Evolutionary conservation across 306 rosid species (phyloP), one percentile per base, ranked within the genome.

Genomic region (Vachellia collinsii): DNA sequence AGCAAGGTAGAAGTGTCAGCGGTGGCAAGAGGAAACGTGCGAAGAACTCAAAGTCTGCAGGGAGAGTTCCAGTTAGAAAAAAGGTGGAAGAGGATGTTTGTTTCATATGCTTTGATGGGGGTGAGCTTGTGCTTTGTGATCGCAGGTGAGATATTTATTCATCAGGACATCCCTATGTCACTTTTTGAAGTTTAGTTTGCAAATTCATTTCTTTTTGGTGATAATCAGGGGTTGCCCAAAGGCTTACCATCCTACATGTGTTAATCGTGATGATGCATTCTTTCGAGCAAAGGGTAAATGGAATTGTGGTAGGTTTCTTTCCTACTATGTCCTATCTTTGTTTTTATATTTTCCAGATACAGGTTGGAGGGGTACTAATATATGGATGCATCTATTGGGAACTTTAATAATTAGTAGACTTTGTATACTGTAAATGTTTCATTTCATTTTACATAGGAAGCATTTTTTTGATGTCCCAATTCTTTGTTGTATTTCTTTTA

Each of bases 61-160:
- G 82, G 29, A 90, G 86, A 83, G 91, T 63, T 78, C 75, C 88
- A 6, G 81, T 86, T 5, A 89, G 63, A 89, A 96, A 93, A 86
- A 96, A 86, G 87, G 54, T 76, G 83, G 99, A 96, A 82, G 99
- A 96, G 85, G 99, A 96, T 37, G 99, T 96, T 75, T 96, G 99
- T 80, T 96, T 96, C 89, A 93, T 96, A 89, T 96, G 99, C 89
- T 96, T 96, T 42, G 99, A 96, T 50, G 99, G 99, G 70, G 99
- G 99, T 61, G 94, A 92, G 53, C 98, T 96, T 25, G 99, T 96
- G 77, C 99, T 96, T 46, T 96, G 99, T 48, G 98, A 93, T 74
- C 91, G 97, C 79, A 92, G 99, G 99, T 96, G 75, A 72, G 80
- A 39, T 85, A 74, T 69, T 70, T 78, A 22, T 59, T 23, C 42